These are phyloP conservation scores for Thalassiosira mediterranea DNA, from an alignment of 352 stramenopile genomes.

Conservation along the genomic window DNA sequence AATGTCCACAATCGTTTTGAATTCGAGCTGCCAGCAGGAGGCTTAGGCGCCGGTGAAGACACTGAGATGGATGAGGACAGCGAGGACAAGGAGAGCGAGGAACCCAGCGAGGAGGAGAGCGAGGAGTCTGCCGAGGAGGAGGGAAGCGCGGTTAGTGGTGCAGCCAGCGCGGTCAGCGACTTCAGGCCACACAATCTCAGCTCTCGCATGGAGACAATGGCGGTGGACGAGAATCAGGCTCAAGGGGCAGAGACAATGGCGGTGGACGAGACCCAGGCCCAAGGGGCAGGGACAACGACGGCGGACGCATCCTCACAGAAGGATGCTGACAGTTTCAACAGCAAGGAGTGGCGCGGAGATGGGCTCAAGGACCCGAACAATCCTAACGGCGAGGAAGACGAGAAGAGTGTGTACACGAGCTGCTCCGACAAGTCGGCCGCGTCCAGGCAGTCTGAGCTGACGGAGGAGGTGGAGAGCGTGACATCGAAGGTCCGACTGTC, in stretches of 20 bases:
- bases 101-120: no score
- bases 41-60: no score
- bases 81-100: no score
- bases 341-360: background rate
- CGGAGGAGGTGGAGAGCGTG: background rate
- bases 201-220: background rate
- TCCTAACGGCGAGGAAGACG: background rate
- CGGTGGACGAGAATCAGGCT: background rate
- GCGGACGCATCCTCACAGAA: background rate
- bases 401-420: no score
- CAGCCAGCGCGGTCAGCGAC: no score
- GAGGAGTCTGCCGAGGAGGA: no score
- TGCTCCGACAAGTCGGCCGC: no score
- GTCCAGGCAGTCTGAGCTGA: background rate
- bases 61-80: no score
- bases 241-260: background rate
- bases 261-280: background rate
- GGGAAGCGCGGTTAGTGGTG: background rate
- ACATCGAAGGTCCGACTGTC: background rate
- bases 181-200: background rate
- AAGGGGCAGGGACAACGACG: background rate
- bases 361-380: background rate
- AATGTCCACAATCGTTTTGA: no score
- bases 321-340: background rate
- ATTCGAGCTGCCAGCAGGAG: no score